A percentile compares a stretch with the other conserved stretches of the same genome.
These are phyloP conservation scores for Metschnikowia baotianmanensis DNA, from an alignment of 805 yeast genomes.

Conservation along the genomic window DNA sequence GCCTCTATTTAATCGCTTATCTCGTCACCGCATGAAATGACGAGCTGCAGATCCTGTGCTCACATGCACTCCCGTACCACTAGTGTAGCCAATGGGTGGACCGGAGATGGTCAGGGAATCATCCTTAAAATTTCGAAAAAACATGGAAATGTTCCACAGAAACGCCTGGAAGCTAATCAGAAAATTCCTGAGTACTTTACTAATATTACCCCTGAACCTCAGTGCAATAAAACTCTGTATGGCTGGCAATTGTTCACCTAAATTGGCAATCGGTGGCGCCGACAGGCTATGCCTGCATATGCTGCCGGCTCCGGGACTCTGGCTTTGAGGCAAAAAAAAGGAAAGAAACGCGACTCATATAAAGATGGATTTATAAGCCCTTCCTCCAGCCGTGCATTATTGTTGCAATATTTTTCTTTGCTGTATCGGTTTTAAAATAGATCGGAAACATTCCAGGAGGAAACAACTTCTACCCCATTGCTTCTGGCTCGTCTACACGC, in stretches of 20 bases:
- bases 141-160: no score
- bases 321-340: conserved; percentile 1
- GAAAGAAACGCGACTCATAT: conserved; percentile 6
- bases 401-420: background rate
- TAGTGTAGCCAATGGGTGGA: conserved; percentile 1
- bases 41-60: no score
- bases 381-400: background rate
- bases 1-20: no score
- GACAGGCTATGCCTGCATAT: conserved; percentile 2
- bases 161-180: no score
- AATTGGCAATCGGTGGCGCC: conserved; percentile 6
- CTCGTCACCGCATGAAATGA: no score
- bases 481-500: background rate
- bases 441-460: no score
- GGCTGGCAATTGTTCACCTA: conserved; percentile 2
- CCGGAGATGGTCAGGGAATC: conserved; percentile 3
- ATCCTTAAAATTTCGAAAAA: background rate
- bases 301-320: background rate
- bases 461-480: background rate
- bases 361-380: conserved; percentile 1
- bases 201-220: no score
- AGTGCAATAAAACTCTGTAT: no score
- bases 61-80: background rate
- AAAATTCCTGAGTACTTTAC: no score
- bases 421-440: no score